A percentile compares a stretch with the other conserved stretches of the same genome.
phyloP scores from a whole-genome alignment of 2,329 filamentous ascomycete genomes.

The Aspergillus oerlinghausenensis region DNA sequence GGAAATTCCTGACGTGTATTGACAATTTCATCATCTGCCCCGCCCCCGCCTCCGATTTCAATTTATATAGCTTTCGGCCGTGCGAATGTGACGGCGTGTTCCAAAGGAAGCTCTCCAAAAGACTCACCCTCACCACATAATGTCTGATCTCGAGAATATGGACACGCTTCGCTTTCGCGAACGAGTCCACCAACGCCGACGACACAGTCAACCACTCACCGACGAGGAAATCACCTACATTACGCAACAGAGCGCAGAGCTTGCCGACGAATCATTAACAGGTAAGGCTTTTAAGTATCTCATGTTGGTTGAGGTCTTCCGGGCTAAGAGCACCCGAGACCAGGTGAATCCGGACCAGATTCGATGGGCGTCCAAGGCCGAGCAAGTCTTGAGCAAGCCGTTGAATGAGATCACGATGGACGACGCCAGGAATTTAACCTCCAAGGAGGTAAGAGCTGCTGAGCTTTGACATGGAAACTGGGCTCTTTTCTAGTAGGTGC shows the following conservation, averaged over 20 bases:
- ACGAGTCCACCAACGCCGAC: slow-evolving; percentile 5
- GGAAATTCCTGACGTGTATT: neutral
- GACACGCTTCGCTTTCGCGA: slow-evolving; percentile 8
- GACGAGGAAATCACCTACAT: slow-evolving; percentile 12
- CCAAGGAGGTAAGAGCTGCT: slow-evolving; percentile 8
- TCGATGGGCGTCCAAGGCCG: slow-evolving; percentile 7
- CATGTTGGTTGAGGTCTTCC: neutral
- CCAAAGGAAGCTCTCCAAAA: neutral
- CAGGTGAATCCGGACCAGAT: slow-evolving; percentile 5
- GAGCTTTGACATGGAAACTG: too few species aligned
- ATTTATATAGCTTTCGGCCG: neutral
- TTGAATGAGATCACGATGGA: slow-evolving; percentile 5
- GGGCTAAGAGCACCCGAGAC: neutral
- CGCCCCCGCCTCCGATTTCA: neutral
- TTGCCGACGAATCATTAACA: slow-evolving; percentile 3
- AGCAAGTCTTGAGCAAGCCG: slow-evolving; percentile 11
- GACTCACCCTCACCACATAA: neutral
- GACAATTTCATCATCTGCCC: neutral
- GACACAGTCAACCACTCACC: slow-evolving; percentile 6
- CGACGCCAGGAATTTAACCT: slow-evolving; percentile 8
- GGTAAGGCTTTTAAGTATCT: neutral
- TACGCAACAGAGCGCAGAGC: slow-evolving; percentile 8
- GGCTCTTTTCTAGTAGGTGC: neutral
- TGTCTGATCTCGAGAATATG: slow-evolving; percentile 2
- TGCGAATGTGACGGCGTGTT: neutral